Percentiles rank a stretch among this genome's conserved stretches.
Evolutionary conservation across 2,329 filamentous ascomycete species (phyloP).

Genomic region (Colletotrichum sublineola): DNA sequence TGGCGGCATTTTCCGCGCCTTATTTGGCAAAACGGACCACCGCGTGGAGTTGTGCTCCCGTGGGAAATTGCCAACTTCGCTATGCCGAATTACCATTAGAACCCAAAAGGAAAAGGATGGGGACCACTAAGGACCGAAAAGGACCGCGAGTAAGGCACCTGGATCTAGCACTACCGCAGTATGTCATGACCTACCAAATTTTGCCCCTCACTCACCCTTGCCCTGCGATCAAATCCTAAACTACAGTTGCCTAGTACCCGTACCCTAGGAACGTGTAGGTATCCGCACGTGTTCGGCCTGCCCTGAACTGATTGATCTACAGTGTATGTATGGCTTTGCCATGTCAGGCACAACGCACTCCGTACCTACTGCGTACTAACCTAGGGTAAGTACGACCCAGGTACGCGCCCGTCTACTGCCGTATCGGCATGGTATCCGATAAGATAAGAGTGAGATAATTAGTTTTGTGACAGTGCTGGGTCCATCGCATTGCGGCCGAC

Average conservation of each 20-base stretch:
- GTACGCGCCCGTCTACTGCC: neutral
- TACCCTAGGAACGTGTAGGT: too few relatives aligned
- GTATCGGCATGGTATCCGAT: neutral
- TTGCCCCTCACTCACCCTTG: neutral
- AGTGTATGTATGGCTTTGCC: too few relatives aligned
- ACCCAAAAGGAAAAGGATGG: neutral
- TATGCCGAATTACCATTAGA: constrained; percentile 69
- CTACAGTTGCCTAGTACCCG: neutral
- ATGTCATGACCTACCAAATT: neutral
- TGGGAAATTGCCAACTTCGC: constrained; percentile 31
- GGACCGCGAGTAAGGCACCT: neutral
- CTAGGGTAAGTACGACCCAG: too few relatives aligned
- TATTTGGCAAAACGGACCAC: neutral
- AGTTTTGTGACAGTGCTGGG: neutral
- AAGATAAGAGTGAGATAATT: neutral
- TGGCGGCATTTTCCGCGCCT: neutral
- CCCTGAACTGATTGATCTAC: neutral
- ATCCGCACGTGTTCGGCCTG: neutral
- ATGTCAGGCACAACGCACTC: too few relatives aligned
- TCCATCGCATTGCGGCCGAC: neutral
- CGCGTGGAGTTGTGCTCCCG: neutral
- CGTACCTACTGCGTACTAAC: too few relatives aligned
- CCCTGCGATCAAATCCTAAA: neutral
- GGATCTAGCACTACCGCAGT: neutral
- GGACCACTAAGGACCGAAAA: neutral